These are phyloP conservation scores for Xylaria sp. DNA, from an alignment of 2,329 filamentous ascomycete genomes.

Conservation along the genomic window DNA sequence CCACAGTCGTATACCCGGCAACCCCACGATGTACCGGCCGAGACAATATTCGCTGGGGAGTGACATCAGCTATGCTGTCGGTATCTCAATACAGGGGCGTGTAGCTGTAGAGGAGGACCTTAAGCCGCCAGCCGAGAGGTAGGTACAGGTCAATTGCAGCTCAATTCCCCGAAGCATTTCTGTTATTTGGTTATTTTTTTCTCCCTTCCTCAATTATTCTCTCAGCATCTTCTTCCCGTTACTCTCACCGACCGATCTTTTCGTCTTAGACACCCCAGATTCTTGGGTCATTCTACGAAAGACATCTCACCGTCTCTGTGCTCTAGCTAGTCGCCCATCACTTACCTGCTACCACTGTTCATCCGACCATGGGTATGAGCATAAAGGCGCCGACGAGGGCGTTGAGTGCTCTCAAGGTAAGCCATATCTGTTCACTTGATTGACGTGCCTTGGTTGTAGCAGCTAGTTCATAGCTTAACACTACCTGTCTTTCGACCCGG, in stretches of 20 bases:
- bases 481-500: background rate
- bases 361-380: slow-evolving; percentile 66
- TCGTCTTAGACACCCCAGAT: background rate
- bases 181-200: background rate
- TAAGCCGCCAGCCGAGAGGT: slow-evolving; percentile 7
- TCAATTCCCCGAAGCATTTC: background rate
- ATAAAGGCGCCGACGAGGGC: slow-evolving; percentile 66
- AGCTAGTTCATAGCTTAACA: background rate
- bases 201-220: background rate
- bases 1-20: slow-evolving; percentile 7
- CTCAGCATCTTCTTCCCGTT: background rate
- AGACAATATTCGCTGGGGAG: slow-evolving; percentile 5
- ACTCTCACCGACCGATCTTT: background rate
- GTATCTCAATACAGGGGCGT: background rate
- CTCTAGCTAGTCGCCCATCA: background rate
- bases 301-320: background rate
- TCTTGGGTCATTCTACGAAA: background rate
- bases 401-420: slow-evolving; percentile 68
- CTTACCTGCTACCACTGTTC: background rate
- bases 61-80: slow-evolving; percentile 15
- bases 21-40: slow-evolving; percentile 14
- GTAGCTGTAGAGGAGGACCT: no score
- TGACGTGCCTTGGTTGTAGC: background rate
- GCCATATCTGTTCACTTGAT: slow-evolving; percentile 30
- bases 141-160: background rate